Percentiles rank a stretch among this genome's conserved stretches.
Conservation (phyloP, 495 filamentous ascomycete species). For the Beverwykella pulmonaria region DNA sequence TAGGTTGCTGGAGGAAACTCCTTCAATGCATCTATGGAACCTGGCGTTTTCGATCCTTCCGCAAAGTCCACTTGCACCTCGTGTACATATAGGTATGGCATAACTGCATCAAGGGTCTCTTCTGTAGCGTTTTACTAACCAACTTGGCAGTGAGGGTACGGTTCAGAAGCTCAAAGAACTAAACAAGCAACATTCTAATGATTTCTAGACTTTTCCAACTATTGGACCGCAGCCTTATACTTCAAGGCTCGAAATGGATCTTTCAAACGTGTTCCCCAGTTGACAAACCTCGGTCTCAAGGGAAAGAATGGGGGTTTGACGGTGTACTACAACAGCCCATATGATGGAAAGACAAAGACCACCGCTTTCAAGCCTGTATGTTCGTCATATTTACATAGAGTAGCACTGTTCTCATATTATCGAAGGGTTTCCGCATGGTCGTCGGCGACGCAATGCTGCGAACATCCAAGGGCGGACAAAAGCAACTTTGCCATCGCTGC, state of each 20-base stretch:
- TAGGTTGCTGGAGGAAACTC: conserved; percentile 10
- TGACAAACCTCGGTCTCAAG: conserved; percentile 51
- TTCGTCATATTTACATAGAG: not conserved
- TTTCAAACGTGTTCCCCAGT: conserved; percentile 53
- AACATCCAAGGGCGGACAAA: conserved; percentile 52
- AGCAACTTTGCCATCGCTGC: conserved; percentile 45
- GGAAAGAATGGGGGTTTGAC: conserved; percentile 52
- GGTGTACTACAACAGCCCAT: conserved; percentile 57
- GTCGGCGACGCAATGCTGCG: conserved; percentile 52
- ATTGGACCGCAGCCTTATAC: conserved; percentile 34
- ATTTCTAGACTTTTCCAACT: conserved; percentile 23
- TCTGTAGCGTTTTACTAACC: not conserved
- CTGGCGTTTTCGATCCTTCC: conserved; percentile 16
- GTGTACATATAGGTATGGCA: conserved; percentile 15
- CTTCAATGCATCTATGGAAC: conserved; percentile 26
- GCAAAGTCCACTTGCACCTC: conserved; percentile 25
- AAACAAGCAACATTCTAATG: not conserved
- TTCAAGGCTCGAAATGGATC: conserved; percentile 46
- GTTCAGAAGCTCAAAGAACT: not conserved
- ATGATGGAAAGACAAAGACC: conserved; percentile 48
- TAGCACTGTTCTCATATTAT: conserved; percentile 10
- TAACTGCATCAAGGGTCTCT: not conserved
- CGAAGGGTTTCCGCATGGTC: conserved; percentile 57
- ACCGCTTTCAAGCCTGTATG: conserved; percentile 46
- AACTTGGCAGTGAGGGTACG: not conserved